Evolutionary conservation across 768 basidiomycete genomes (phyloP).

Genomic region (Suillus ampliporus): DNA sequence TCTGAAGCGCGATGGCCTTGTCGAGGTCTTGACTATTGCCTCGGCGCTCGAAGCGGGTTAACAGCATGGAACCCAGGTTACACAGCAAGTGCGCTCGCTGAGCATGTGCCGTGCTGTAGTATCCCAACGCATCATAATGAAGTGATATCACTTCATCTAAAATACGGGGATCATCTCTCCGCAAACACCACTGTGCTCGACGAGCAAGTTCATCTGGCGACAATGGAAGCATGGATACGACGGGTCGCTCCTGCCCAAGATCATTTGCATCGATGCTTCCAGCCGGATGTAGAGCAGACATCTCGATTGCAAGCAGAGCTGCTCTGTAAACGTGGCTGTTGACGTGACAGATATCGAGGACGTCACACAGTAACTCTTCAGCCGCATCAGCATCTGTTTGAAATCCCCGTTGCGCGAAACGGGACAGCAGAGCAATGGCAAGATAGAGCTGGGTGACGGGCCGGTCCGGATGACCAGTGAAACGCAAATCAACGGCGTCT

Average conservation of each 20-base stretch:
- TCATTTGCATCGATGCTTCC: no score
- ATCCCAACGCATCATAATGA: neutral
- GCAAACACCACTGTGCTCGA: neutral
- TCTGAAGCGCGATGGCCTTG: no score
- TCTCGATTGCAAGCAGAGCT: neutral
- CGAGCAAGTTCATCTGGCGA: neutral
- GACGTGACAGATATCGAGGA: neutral
- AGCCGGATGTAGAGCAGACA: no score
- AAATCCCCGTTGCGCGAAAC: neutral
- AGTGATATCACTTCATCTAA: neutral
- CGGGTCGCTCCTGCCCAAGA: no score
- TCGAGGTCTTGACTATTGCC: no score
- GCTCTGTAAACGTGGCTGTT: neutral
- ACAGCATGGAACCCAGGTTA: slow-evolving; percentile 21
- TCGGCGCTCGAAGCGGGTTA: slow-evolving; percentile 16
- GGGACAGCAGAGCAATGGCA: neutral
- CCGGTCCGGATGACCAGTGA: slow-evolving; percentile 1
- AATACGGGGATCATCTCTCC: neutral
- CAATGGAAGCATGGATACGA: neutral
- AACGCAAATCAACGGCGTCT: neutral
- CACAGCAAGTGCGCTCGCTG: neutral
- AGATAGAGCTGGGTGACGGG: slow-evolving; percentile 2
- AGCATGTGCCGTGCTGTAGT: neutral
- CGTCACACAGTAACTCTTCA: neutral
- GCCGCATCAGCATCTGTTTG: slow-evolving; percentile 2